These are phyloP conservation scores for Apiospora aurea DNA, from an alignment of 2,329 filamentous ascomycete genomes.

Conservation along the genomic window DNA sequence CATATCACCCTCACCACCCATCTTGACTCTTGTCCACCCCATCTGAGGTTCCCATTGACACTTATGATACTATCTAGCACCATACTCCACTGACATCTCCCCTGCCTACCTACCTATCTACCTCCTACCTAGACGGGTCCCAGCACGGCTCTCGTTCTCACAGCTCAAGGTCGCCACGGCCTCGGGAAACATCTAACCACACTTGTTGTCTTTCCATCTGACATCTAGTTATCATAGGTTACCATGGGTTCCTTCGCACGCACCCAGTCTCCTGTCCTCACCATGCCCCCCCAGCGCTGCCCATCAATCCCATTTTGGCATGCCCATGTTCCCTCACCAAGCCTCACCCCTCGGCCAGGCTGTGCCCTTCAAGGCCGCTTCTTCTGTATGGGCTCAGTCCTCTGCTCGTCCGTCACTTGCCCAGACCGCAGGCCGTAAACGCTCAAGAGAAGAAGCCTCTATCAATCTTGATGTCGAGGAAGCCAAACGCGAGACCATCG, in stretches of 20 bases:
- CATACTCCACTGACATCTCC: neutral
- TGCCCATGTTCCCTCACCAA: slow-evolving; percentile 49
- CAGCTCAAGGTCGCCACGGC: neutral
- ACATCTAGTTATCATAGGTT: slow-evolving; percentile 32
- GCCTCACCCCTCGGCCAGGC: slow-evolving; percentile 40
- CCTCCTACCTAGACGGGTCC: slow-evolving; percentile 2
- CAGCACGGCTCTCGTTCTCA: neutral
- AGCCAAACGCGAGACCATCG: slow-evolving; percentile 43
- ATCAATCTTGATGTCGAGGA: slow-evolving; percentile 67
- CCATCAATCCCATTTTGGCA: slow-evolving; percentile 50
- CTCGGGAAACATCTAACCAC: slow-evolving; percentile 25
- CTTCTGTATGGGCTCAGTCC: slow-evolving; percentile 43
- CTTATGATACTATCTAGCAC: slow-evolving; percentile 8
- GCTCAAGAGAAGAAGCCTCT: slow-evolving; percentile 76
- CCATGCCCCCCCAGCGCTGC: slow-evolving; percentile 52
- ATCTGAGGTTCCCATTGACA: slow-evolving; percentile 20
- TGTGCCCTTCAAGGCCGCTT: slow-evolving; percentile 42
- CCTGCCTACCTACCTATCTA: slow-evolving; percentile 24
- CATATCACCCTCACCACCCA: slow-evolving; percentile 21
- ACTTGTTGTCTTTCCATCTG: slow-evolving; percentile 29
- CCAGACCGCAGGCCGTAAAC: slow-evolving; percentile 71
- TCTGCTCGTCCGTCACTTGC: slow-evolving; percentile 37
- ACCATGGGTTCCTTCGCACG: slow-evolving; percentile 47
- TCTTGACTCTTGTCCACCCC: slow-evolving; percentile 11
- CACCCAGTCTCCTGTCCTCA: slow-evolving; percentile 47